Percentiles rank a stretch among this genome's conserved stretches.
These are phyloP conservation scores for Picocystis sp. DNA, from an alignment of 163 green algal species.

Conservation along the genomic window DNA sequence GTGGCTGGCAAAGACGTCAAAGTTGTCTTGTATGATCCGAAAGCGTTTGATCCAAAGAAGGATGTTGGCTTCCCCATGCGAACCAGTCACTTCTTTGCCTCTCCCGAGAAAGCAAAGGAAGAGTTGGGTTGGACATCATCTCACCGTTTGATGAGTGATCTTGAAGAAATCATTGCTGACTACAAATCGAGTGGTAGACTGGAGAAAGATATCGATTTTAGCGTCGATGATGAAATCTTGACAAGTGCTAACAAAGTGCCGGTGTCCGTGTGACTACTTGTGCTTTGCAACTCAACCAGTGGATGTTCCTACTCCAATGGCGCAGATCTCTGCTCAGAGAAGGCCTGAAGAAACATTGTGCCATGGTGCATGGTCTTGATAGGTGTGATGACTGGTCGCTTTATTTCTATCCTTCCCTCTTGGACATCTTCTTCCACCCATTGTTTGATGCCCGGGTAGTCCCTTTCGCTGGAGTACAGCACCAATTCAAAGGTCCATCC, in stretches of 20 bases:
- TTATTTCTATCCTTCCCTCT: too few species aligned
- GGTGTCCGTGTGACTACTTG: too few species aligned
- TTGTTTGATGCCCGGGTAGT: too few species aligned
- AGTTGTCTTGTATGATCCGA: constrained; percentile 67
- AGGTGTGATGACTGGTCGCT: too few species aligned
- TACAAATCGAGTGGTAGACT: constrained; percentile 38
- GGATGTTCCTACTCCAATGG: too few species aligned
- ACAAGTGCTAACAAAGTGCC: background rate
- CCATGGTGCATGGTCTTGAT: too few species aligned
- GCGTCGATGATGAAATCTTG: constrained; percentile 70
- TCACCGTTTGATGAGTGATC: constrained; percentile 48
- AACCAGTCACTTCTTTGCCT: constrained; percentile 67
- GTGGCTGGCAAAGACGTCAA: constrained; percentile 59
- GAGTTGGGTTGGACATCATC: constrained; percentile 51
- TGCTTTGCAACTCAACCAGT: too few species aligned
- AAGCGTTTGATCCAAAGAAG: constrained; percentile 43
- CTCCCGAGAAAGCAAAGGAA: constrained; percentile 63
- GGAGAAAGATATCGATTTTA: constrained; percentile 69
- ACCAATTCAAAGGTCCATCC: too few species aligned
- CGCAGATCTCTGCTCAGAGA: too few species aligned
- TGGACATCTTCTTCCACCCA: too few species aligned
- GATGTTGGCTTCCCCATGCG: constrained; percentile 75
- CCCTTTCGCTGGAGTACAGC: too few species aligned
- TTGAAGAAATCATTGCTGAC: constrained; percentile 33
- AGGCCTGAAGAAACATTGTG: too few species aligned